phyloP scores from a whole-genome alignment of 192 early-diverging fungal genomes.

The Coemansia sp. region DNA sequence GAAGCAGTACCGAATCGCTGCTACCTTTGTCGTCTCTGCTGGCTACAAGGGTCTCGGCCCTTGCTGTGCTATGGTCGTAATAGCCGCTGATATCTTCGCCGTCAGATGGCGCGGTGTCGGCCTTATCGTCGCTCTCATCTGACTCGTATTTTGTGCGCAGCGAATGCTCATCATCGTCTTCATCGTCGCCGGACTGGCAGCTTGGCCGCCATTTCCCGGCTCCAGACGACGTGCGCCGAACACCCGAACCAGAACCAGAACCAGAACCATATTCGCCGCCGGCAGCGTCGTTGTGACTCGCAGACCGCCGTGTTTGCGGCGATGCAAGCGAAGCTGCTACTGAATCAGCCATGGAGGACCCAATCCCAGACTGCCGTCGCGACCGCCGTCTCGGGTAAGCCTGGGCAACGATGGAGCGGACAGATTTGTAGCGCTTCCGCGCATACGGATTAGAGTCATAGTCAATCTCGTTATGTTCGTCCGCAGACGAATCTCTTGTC shows the following conservation, averaged over 20 bases:
- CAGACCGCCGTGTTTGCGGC: constrained; percentile 34
- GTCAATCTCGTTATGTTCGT: constrained; percentile 29
- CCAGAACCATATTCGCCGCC: neutral
- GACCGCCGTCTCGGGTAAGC: constrained; percentile 29
- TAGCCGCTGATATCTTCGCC: neutral
- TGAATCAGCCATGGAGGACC: constrained; percentile 5
- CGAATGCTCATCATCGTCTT: constrained; percentile 1
- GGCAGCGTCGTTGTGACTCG: constrained; percentile 28
- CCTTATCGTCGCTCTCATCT: neutral
- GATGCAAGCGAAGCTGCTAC: neutral
- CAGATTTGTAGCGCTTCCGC: constrained; percentile 43
- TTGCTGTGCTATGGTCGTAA: neutral
- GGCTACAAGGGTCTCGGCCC: neutral
- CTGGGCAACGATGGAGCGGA: constrained; percentile 41
- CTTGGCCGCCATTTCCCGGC: constrained; percentile 37
- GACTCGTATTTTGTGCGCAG: neutral
- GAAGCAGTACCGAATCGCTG: neutral
- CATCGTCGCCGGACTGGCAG: constrained; percentile 1
- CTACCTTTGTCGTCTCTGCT: neutral
- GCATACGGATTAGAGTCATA: constrained; percentile 46
- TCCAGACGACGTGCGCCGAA: neutral
- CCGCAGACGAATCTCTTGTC: neutral
- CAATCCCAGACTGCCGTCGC: neutral
- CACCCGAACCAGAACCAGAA: neutral
- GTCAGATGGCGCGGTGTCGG: neutral